phyloP scores from a whole-genome alignment of 2,329 filamentous ascomycete genomes.

The Atkinsonella hypoxylon region DNA sequence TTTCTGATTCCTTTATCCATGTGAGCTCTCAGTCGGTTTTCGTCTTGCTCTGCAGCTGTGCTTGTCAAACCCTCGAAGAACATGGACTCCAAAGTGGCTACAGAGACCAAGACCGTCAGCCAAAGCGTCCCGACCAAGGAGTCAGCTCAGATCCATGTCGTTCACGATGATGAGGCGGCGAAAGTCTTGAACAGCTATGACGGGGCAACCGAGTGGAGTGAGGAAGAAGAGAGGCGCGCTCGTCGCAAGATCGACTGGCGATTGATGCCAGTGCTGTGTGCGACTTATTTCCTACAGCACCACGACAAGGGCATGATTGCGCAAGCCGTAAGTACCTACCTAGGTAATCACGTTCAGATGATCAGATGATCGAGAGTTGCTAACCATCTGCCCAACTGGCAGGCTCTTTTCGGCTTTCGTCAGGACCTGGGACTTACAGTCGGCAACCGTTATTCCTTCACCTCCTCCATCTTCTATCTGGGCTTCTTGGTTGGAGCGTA shows the following conservation, averaged over 20 bases:
- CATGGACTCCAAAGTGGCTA: too few relatives aligned
- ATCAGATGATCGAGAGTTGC: not conserved
- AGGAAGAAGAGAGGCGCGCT: not conserved
- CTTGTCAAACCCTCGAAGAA: too few relatives aligned
- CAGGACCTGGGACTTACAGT: conserved; percentile 3
- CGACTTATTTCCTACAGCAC: conserved; percentile 8
- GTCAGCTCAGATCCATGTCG: not conserved
- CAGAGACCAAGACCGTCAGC: too few relatives aligned
- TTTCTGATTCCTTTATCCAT: too few relatives aligned
- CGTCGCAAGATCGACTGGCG: conserved; percentile 22
- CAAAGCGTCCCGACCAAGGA: not conserved
- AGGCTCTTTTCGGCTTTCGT: conserved; percentile 6
- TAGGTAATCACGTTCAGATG: too few relatives aligned
- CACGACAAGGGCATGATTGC: conserved; percentile 9
- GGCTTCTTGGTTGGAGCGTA: conserved; percentile 28
- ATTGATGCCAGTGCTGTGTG: conserved; percentile 7
- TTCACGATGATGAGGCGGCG: not conserved
- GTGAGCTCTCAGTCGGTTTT: too few relatives aligned
- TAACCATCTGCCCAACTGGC: not conserved
- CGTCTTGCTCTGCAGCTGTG: too few relatives aligned
- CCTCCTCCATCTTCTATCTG: conserved; percentile 34
- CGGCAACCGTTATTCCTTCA: conserved; percentile 5
- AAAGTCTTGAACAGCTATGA: not conserved
- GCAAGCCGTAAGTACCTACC: too few relatives aligned
- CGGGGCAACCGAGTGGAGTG: not conserved